Base-by-base conservation (phyloP, 2,329 filamentous ascomycete genomes). In the Colletotrichum scovillei region DNA sequence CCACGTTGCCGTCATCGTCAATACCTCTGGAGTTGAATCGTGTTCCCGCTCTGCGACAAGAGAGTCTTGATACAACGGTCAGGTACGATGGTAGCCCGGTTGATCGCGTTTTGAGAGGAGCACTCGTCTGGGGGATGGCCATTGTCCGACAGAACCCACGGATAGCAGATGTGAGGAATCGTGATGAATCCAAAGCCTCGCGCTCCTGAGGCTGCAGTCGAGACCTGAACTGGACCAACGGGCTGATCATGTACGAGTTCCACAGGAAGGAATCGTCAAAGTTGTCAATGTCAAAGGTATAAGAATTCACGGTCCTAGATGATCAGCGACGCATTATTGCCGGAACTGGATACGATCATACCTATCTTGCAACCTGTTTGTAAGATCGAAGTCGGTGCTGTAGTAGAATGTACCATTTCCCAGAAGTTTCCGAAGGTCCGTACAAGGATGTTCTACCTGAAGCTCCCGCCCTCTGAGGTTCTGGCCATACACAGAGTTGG, bases 181-280 rank as follows among this genome's bases (percentile, higher is more conserved):
- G 90, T 24, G 95, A 98, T 3, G 89, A 87, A 84, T 99, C 97
- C n/a, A 99, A 88, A 5, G 91, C 92, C 73, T 91, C 88, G 76
- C 92, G 93, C 77, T 98, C 95, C 67, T 90, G 88, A 6, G 90
- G 89, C 74, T 94, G 89, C 59, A 99, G 88, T 22, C 94, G 90
- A 35, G 93, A 95, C 56, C 97, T 92, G 81, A 99, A 98, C 81
- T 95, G 90, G 35, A 98, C 92, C 67, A 99, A 87, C 5, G 97
- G 95, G 76, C 93, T 92, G 78, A 99, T 98, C 95, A 99, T 98
- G 84, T 97, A 98, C 4, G 95, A 97, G 80, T 99, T 99, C 97
- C 97, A 99, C 22, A 99, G 85, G 80, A 98, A 98, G 1, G 94
- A 93, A 78, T 95, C 93, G 81, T 99, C 95, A 74, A 98, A 92